Evolutionary conservation across 2,329 filamentous ascomycete genomes (phyloP).

Genomic region (Aspergillus alliaceus): DNA sequence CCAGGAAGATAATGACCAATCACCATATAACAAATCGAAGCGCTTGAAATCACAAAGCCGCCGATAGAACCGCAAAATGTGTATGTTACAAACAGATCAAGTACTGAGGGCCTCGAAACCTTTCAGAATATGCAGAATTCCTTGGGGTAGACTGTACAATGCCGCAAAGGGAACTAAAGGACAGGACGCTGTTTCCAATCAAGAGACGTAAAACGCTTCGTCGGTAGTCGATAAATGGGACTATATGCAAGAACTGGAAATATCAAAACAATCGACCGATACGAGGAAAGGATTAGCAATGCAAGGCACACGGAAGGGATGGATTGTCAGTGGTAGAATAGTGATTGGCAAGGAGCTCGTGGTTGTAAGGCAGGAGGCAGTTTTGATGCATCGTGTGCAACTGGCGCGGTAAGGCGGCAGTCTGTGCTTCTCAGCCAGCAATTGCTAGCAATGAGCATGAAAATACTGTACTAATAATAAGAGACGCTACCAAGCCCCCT

Average conservation of each 20-base stretch:
- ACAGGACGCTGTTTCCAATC: conserved; percentile 2
- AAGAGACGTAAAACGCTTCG: background rate
- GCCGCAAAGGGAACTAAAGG: conserved; percentile 1
- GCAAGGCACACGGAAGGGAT: conserved; percentile 24
- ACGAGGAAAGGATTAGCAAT: conserved; percentile 21
- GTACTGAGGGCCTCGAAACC: background rate
- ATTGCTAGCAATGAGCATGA: conserved; percentile 18
- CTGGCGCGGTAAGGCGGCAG: conserved; percentile 23
- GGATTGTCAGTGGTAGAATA: conserved; percentile 13
- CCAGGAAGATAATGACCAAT: background rate
- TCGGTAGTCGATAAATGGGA: conserved; percentile 1
- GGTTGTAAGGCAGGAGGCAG: conserved; percentile 21
- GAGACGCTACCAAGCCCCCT: background rate
- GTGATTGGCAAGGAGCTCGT: conserved; percentile 21
- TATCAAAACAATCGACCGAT: conserved; percentile 15
- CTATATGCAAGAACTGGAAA: conserved; percentile 4
- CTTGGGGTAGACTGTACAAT: conserved; percentile 13
- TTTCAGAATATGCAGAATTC: background rate
- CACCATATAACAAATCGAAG: background rate
- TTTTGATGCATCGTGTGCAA: conserved; percentile 38
- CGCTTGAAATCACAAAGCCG: conserved; percentile 11
- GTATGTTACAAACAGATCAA: conserved; percentile 16
- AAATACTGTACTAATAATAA: background rate
- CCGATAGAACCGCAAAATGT: conserved; percentile 7
- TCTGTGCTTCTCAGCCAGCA: conserved; percentile 18